These are phyloP conservation scores for Sclerotinia minor DNA, from an alignment of 2,329 filamentous ascomycete genomes.

Conservation along the genomic window DNA sequence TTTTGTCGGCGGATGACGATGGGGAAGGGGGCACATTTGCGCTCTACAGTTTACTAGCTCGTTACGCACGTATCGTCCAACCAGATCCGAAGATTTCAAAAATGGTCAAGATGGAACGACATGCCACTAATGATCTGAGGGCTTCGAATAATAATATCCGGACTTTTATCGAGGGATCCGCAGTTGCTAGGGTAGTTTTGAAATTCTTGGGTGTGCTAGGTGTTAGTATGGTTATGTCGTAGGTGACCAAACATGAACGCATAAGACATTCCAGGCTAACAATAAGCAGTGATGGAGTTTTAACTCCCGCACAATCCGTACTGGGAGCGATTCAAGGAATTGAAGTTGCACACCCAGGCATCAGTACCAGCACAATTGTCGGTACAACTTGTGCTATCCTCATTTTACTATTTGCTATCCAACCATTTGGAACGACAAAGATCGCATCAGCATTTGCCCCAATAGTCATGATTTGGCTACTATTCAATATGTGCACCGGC, in stretches of 20 bases:
- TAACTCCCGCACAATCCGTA: slow-evolving; percentile 70
- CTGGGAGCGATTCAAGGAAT: slow-evolving; percentile 67
- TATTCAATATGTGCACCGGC: slow-evolving; percentile 62
- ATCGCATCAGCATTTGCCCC: slow-evolving; percentile 64
- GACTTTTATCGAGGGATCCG: slow-evolving; percentile 58
- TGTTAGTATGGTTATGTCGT: slow-evolving; percentile 63
- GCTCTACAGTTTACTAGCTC: slow-evolving; percentile 63
- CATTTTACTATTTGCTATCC: slow-evolving; percentile 61
- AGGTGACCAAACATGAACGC: slow-evolving; percentile 26
- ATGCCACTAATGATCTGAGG: slow-evolving; percentile 56
- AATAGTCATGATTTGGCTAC: slow-evolving; percentile 66
- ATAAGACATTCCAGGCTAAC: slow-evolving; percentile 21
- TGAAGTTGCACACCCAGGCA: slow-evolving; percentile 57
- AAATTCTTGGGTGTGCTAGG: slow-evolving; percentile 65
- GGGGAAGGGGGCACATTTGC: slow-evolving; percentile 71
- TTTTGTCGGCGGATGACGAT: slow-evolving; percentile 67
- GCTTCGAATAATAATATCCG: slow-evolving; percentile 54
- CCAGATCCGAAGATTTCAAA: slow-evolving; percentile 57
- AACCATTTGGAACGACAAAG: slow-evolving; percentile 64
- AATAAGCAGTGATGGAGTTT: slow-evolving; percentile 54
- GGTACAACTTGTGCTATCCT: slow-evolving; percentile 66
- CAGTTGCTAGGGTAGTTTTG: slow-evolving; percentile 52
- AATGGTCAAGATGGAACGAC: slow-evolving; percentile 60
- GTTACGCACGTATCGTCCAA: slow-evolving; percentile 61
- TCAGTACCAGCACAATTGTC: slow-evolving; percentile 59